phyloP scores from a whole-genome alignment of 768 basidiomycete species.

The Suillus discolor region DNA sequence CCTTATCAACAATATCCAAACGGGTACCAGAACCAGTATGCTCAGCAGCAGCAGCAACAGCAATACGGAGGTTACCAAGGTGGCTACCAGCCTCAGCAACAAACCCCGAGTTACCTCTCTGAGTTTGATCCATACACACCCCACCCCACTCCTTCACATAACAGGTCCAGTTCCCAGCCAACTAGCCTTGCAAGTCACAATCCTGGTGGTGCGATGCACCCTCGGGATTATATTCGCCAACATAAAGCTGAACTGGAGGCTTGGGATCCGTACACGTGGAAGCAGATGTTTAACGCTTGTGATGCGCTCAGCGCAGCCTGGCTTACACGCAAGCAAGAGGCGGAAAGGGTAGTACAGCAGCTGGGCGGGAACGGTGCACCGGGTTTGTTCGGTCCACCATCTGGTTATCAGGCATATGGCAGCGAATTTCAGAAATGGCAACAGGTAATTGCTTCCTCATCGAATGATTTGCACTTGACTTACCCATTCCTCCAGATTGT shows the following conservation, averaged over 20 bases:
- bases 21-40: conserved; percentile 28
- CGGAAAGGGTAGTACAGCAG: conserved; percentile 48
- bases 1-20: conserved; percentile 24
- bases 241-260: conserved; percentile 71
- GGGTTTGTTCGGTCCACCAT: conserved; percentile 25
- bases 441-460: conserved; percentile 44
- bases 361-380: conserved; percentile 43
- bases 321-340: conserved; percentile 59
- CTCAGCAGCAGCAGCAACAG: conserved; percentile 14
- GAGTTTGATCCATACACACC: conserved; percentile 46
- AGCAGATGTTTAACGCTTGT: conserved; percentile 62
- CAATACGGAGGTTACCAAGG: conserved; percentile 32
- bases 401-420: conserved; percentile 44
- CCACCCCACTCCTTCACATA: conserved; percentile 17
- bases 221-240: conserved; percentile 64
- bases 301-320: conserved; percentile 69
- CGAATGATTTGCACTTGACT: conserved; percentile 10
- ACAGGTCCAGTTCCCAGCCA: conserved; percentile 2
- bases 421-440: conserved; percentile 60
- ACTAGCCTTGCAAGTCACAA: conserved; percentile 11
- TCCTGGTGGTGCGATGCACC: conserved; percentile 50
- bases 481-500: conserved; percentile 40
- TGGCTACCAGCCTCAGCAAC: conserved; percentile 26
- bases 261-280: conserved; percentile 75
- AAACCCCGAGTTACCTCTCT: conserved; percentile 29